These are phyloP conservation scores for Peziza echinospora DNA, from an alignment of 495 filamentous ascomycete genomes.

Conservation along the genomic window DNA sequence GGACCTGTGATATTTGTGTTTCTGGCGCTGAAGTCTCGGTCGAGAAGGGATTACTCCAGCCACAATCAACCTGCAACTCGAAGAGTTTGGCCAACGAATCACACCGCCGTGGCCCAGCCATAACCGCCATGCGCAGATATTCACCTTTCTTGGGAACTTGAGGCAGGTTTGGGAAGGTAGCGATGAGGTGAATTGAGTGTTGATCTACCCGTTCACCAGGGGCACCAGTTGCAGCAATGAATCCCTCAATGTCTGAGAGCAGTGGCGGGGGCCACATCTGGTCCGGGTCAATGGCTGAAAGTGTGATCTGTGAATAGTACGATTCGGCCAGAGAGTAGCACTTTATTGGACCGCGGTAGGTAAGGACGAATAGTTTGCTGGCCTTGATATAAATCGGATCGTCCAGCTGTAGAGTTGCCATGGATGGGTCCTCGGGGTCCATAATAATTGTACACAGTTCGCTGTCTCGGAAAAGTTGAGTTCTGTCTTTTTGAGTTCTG, in stretches of 20 bases:
- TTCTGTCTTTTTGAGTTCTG: conserved; percentile 4
- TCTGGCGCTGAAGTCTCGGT: conserved; percentile 5
- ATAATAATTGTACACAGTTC: conserved; percentile 15
- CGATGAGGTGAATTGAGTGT: background rate
- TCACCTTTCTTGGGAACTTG: background rate
- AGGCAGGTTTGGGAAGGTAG: background rate
- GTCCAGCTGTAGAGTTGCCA: conserved; percentile 14
- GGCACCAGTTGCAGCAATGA: background rate
- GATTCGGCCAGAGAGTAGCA: conserved; percentile 12
- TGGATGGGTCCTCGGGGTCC: conserved; percentile 9
- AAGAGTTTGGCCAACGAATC: background rate
- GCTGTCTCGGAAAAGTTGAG: conserved; percentile 10
- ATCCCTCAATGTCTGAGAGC: background rate
- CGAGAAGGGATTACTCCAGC: conserved; percentile 8
- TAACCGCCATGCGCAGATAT: background rate
- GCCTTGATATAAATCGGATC: conserved; percentile 16
- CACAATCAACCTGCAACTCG: conserved; percentile 11
- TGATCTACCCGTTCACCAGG: conserved; percentile 2
- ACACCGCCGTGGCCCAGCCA: background rate
- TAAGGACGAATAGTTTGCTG: conserved; percentile 16
- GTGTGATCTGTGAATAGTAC: conserved; percentile 8
- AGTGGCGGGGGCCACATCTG: conserved; percentile 10
- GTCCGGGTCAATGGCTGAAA: conserved; percentile 8
- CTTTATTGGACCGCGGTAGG: conserved; percentile 10
- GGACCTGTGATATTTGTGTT: conserved; percentile 4